phyloP scores from a whole-genome alignment of 2,329 filamentous ascomycete species.

The Diaporthe nobilis region DNA sequence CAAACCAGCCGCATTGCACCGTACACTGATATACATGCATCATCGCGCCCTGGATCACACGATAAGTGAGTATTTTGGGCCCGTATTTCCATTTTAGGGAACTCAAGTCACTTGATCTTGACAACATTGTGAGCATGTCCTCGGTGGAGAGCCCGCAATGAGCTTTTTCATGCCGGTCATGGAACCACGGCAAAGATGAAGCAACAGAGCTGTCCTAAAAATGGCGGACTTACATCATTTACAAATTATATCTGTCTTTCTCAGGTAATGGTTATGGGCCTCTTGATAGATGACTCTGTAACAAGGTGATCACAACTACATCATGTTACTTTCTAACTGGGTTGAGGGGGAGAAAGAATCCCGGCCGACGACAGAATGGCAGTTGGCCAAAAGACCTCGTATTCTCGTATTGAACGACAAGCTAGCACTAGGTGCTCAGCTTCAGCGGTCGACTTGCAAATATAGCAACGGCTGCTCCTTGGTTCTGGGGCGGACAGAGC shows the following conservation, averaged over 20 bases:
- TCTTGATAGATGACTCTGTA: not conserved
- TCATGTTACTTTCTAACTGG: not conserved
- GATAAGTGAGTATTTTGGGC: not conserved
- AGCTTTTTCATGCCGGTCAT: no score
- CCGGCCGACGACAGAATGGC: not conserved
- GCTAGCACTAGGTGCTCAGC: not conserved
- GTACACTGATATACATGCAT: not conserved
- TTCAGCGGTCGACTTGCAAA: not conserved
- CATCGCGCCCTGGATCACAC: not conserved
- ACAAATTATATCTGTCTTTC: rapidly evolving
- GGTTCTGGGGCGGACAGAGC: not conserved
- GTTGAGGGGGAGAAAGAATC: not conserved
- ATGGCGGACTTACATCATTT: no score
- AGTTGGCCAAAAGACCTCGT: not conserved
- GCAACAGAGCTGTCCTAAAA: no score
- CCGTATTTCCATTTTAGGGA: no score
- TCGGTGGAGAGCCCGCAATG: not conserved
- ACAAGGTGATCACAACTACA: not conserved
- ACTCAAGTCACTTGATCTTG: no score
- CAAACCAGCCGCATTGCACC: no score
- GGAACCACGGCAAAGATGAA: no score
- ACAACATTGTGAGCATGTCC: not conserved
- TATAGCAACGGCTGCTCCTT: not conserved
- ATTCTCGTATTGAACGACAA: not conserved
- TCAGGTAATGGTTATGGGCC: no score